A percentile compares a stretch with the other conserved stretches of the same genome.
phyloP scores from a whole-genome alignment of 345 rosid genomes.

The Eucalyptus melliodora region DNA sequence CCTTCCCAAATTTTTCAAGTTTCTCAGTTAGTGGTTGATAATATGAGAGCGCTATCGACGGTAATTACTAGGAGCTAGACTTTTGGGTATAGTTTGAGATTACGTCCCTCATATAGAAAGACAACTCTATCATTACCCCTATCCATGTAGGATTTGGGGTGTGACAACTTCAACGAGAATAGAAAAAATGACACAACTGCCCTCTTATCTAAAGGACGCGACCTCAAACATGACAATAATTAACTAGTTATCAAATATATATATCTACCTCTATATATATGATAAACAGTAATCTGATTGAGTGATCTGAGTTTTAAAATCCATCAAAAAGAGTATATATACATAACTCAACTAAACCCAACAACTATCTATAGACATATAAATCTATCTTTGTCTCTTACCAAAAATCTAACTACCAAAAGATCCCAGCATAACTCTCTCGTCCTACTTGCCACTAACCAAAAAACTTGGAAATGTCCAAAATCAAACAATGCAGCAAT shows the following conservation, averaged over 20 bases:
- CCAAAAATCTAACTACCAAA: background rate
- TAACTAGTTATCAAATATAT: background rate
- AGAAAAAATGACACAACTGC: too few species aligned
- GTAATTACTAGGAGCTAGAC: background rate
- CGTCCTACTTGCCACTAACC: background rate
- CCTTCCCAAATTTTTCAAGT: too few species aligned
- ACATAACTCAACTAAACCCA: background rate
- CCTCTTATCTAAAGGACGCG: background rate
- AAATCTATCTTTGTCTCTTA: background rate
- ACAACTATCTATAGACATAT: background rate
- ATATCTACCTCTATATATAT: too few species aligned
- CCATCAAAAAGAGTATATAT: background rate
- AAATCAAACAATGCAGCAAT: too few species aligned
- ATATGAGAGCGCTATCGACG: too few species aligned
- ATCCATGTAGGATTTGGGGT: background rate
- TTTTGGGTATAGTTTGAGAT: background rate
- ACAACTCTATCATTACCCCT: background rate
- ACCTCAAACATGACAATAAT: background rate
- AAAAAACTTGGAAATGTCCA: background rate
- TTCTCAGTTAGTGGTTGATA: background rate
- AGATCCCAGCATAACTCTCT: background rate
- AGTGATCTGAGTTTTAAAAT: too few species aligned
- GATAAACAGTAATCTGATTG: too few species aligned
- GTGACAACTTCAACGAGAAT: background rate
- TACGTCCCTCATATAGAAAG: rapidly evolving